Evolutionary conservation across 192 early-diverging fungal genomes (phyloP).

Genomic region (Gonapodya prolifera): DNA sequence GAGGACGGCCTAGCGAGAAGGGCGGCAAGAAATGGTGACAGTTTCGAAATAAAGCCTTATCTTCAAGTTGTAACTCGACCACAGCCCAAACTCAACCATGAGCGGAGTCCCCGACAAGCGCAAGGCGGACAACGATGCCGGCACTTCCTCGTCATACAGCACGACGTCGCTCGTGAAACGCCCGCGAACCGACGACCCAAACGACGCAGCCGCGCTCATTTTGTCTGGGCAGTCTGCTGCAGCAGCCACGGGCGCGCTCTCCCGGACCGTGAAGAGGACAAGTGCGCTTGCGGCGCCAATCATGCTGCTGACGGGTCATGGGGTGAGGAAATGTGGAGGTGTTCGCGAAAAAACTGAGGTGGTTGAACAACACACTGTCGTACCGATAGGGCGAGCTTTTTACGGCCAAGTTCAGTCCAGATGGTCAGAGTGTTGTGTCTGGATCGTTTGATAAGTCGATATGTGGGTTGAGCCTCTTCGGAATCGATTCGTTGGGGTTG

Average conservation of each 20-base stretch:
- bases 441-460: conserved; percentile 68
- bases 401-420: conserved; percentile 71
- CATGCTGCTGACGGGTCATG: conserved; percentile 73
- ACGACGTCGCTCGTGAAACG: too few relatives aligned
- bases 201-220: not conserved
- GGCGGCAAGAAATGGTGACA: too few relatives aligned
- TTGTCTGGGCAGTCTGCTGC: not conserved
- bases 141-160: too few relatives aligned
- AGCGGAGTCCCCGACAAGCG: too few relatives aligned
- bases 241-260: not conserved
- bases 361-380: too few relatives aligned
- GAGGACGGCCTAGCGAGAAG: too few relatives aligned
- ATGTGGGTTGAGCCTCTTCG: conserved; percentile 44
- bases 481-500: too few relatives aligned
- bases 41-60: too few relatives aligned
- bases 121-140: too few relatives aligned
- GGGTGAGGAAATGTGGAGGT: conserved; percentile 17
- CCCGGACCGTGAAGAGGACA: conserved; percentile 35
- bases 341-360: too few relatives aligned
- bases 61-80: too few relatives aligned
- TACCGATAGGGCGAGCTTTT: conserved; percentile 66
- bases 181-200: not conserved
- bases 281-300: conserved; percentile 72
- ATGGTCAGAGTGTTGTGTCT: conserved; percentile 72
- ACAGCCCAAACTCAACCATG: too few relatives aligned